Base-by-base conservation (phyloP, 768 basidiomycete species). In the Boletus vermiculosoides region DNA sequence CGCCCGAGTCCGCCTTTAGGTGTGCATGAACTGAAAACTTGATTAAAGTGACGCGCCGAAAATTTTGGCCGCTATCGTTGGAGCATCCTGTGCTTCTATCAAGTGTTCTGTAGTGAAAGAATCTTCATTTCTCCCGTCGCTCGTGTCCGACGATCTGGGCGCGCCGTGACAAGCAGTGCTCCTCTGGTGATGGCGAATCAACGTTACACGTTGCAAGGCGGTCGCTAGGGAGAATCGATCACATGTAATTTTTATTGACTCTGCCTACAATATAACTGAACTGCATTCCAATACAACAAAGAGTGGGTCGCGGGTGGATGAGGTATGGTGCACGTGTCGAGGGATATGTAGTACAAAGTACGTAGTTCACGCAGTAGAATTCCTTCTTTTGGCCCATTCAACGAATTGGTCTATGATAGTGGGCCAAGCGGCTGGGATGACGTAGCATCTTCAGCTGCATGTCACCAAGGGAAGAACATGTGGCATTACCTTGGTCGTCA, bases 361-460 rank as follows among this genome's bases (percentile, higher is more conserved):
- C 11, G 46, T 36, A 48, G 34, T 40, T 64, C 36, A 58, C 45
- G 41, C 47, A 41, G n/a, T 11, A 15, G 51, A 9, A 20, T 50
- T 45, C 47, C 51, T 73, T 59, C 72, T 71, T 66, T 79, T 83
- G 40, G 83, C 87, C 65, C 78, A 87, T 53, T 80, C 83, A 16
- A 91, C 90, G 63, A 92, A 93, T 50, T 90, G 89, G 63, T 94
- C 92, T 59, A 94, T 88, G 23, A 86, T 81, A 37, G 90, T 92
- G 5, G 92, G 92, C 92, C 92, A 94, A 2, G 92, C 88, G 46
- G 82, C 92, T 91, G 65, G 40, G 36, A 60, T 40, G 57, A 59
- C 54, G 54, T 40, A 47, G 63, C 25, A 53, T 30, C 11, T 50
- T 60, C 20, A 55, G 20, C 46, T 0, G 12, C 44, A 42, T 12